Conservation (phyloP, 1,284 basidiomycete genomes). For the Ustilago loliicola region DNA sequence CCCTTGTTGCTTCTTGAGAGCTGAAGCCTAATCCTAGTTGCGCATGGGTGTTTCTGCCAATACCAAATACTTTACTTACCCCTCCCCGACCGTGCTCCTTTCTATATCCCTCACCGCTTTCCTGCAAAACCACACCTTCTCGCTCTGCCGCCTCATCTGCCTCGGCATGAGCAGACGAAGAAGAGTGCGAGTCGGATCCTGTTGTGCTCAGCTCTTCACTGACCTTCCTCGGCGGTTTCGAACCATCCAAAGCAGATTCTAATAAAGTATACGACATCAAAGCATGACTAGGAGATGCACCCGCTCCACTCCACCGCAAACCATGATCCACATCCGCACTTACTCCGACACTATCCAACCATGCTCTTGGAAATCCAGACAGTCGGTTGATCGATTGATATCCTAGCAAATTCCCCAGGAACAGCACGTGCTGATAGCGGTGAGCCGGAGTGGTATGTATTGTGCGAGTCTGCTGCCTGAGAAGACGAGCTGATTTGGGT, state of each 20-base stretch:
- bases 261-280: constrained; percentile 29
- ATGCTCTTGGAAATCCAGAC: constrained; percentile 19
- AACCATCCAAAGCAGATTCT: not conserved
- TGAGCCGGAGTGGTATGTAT: not conserved
- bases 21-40: constrained; percentile 47
- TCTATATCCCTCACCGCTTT: not conserved
- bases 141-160: not conserved
- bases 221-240: not conserved
- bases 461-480: not conserved
- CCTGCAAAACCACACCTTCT: constrained; percentile 11
- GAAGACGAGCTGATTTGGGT: not conserved
- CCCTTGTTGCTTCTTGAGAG: constrained; percentile 44
- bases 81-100: not conserved
- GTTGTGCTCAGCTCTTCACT: not conserved
- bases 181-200: not conserved
- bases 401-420: constrained; percentile 28
- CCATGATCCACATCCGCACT: constrained; percentile 32
- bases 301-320: not conserved
- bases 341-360: constrained; percentile 31
- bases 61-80: constrained; percentile 28
- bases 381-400: constrained; percentile 19
- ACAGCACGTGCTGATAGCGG: constrained; percentile 34
- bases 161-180: not conserved
- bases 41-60: constrained; percentile 45
- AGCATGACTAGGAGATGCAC: constrained; percentile 5